Conservation (phyloP, 306 rosid genomes). For the Acacia confusa region DNA sequence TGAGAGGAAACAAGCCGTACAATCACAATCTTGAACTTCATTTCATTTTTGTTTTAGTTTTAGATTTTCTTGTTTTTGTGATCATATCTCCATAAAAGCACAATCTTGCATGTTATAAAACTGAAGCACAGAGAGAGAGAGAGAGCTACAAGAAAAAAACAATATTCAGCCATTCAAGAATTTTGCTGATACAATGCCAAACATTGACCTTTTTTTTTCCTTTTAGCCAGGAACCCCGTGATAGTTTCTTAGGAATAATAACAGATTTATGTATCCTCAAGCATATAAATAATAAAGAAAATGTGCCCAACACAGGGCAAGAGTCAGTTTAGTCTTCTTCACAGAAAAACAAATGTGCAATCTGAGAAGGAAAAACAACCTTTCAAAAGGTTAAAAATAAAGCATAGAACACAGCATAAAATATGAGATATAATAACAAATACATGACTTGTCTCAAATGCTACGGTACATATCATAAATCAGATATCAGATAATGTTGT, state of each 20-base stretch:
- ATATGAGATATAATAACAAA: not conserved
- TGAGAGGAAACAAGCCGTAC: not conserved
- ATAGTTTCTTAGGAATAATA: slow-evolving; percentile 14
- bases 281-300: not conserved
- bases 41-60: not conserved
- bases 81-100: not conserved
- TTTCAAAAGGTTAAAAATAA: not conserved
- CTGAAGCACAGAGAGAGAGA: not conserved
- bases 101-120: not conserved
- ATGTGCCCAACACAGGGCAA: not conserved
- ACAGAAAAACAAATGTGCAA: not conserved
- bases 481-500: slow-evolving; percentile 3
- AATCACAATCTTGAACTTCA: not conserved
- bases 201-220: not conserved
- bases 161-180: not conserved
- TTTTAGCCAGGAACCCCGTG: not conserved
- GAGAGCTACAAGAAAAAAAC: not conserved
- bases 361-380: not conserved
- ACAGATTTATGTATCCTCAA: not conserved
- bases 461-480: not conserved
- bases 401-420: slow-evolving; percentile 2
- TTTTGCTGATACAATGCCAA: slow-evolving; percentile 2
- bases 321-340: slow-evolving; percentile 2
- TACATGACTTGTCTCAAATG: slow-evolving; percentile 12
- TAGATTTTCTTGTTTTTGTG: not conserved